Conservation (phyloP, 2,329 filamentous ascomycete species). For the Alternaria conjuncta region DNA sequence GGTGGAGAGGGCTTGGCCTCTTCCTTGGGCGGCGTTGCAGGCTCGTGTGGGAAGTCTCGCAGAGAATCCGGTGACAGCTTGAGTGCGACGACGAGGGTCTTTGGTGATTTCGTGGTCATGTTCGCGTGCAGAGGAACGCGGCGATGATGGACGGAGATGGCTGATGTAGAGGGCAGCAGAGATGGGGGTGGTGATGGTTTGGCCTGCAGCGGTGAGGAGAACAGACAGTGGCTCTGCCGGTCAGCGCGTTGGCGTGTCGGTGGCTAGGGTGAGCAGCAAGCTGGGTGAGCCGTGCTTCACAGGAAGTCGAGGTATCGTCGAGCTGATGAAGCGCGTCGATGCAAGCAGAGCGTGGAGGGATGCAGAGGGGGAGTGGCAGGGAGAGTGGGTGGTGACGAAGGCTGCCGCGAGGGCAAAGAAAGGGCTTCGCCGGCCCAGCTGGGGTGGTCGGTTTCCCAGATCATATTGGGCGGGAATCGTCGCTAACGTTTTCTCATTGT, state of each 20-base stretch:
- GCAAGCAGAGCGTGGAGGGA: conserved; percentile 1
- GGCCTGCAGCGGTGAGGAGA: conserved; percentile 11
- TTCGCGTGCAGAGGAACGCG: conserved; percentile 31
- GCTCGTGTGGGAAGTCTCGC: conserved; percentile 36
- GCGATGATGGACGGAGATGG: conserved; percentile 29
- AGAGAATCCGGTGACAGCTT: conserved; percentile 41
- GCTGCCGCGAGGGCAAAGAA: conserved; percentile 14
- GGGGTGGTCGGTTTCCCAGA: conserved; percentile 14
- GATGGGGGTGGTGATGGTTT: conserved; percentile 8
- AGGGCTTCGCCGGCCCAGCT: conserved; percentile 15
- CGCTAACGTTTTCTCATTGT: conserved; percentile 17
- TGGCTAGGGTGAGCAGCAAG: conserved; percentile 1
- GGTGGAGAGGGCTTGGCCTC: conserved; percentile 49
- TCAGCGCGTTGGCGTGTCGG: conserved; percentile 14
- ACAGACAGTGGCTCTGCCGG: conserved; percentile 14
- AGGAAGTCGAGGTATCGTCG: conserved; percentile 8
- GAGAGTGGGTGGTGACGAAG: conserved; percentile 8
- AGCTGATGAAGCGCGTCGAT: conserved; percentile 6
- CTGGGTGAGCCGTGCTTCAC: conserved; percentile 3
- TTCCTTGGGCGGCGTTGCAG: conserved; percentile 30
- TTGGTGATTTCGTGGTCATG: conserved; percentile 44
- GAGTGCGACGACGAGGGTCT: conserved; percentile 43
- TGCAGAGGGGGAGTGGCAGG: conserved; percentile 1
- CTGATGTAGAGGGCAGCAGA: conserved; percentile 17
- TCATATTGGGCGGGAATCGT: conserved; percentile 15